Percentiles rank a stretch among this genome's conserved stretches.
These are phyloP conservation scores for Starmerella stigmatis DNA, from an alignment of 805 yeast species.

Conservation along the genomic window DNA sequence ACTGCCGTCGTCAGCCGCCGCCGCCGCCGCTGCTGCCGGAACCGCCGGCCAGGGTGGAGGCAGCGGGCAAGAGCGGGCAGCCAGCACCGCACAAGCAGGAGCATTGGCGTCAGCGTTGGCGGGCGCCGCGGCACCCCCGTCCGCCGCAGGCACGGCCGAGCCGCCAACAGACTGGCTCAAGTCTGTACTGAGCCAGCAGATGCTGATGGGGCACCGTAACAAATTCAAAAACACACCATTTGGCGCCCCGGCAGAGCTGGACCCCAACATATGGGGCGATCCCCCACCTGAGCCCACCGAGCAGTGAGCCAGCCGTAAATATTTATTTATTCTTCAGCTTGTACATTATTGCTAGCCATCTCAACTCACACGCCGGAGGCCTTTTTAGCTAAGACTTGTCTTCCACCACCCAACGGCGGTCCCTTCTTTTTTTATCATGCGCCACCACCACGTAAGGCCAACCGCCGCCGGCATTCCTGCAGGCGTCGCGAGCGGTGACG, in stretches of 20 bases:
- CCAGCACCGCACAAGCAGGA: neutral
- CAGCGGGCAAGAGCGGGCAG: neutral
- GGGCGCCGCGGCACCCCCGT: neutral
- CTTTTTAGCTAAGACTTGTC: no score
- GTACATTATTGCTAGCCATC: neutral
- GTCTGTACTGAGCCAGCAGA: slow-evolving; percentile 27
- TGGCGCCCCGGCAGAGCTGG: slow-evolving; percentile 15
- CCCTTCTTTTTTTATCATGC: no score
- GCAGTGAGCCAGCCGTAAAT: no score
- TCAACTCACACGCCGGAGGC: no score
- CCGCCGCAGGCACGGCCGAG: neutral
- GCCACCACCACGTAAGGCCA: no score
- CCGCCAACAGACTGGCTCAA: slow-evolving; percentile 29
- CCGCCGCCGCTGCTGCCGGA: slow-evolving; percentile 15
- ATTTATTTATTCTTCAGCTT: slow-evolving; percentile 2
- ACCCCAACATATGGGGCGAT: slow-evolving; percentile 14
- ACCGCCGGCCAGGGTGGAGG: neutral
- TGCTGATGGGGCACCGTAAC: slow-evolving; percentile 30
- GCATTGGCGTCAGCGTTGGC: neutral
- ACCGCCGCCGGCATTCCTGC: no score
- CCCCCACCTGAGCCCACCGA: neutral
- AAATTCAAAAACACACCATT: slow-evolving; percentile 29
- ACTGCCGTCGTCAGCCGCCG: slow-evolving; percentile 20
- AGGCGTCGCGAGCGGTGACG: no score
- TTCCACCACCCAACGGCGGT: no score